These are phyloP conservation scores for Globisporangium iwayamae DNA, from an alignment of 352 stramenopile species.

Conservation along the genomic window DNA sequence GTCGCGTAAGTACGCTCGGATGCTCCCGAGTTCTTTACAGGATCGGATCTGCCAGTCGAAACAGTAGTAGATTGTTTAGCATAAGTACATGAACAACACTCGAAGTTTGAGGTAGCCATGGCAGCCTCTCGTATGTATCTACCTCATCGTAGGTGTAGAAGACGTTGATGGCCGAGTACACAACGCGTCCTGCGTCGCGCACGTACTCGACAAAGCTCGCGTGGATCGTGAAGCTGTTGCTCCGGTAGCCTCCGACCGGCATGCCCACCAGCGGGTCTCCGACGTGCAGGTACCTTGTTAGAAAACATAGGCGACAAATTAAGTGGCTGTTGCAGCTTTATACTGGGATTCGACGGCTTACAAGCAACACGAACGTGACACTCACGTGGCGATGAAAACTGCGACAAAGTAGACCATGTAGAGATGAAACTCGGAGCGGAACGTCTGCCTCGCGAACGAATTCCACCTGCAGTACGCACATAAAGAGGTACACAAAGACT, in stretches of 20 bases:
- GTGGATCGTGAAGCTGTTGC: slow-evolving; percentile 41
- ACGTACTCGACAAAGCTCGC: slow-evolving; percentile 48
- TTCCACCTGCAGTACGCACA: slow-evolving; percentile 45
- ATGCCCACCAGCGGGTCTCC: slow-evolving; percentile 70
- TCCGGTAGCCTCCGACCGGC: slow-evolving; percentile 66
- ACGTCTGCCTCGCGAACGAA: slow-evolving; percentile 62
- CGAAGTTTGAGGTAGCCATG: background rate
- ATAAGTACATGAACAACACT: background rate
- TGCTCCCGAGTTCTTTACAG: slow-evolving; percentile 47
- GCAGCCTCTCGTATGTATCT: background rate
- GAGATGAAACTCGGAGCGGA: slow-evolving; percentile 70
- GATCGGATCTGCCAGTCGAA: slow-evolving; percentile 24
- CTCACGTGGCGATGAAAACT: slow-evolving; percentile 71
- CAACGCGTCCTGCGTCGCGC: slow-evolving; percentile 42
- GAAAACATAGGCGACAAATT: background rate
- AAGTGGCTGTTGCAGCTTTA: background rate
- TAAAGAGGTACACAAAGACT: background rate
- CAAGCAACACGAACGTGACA: background rate
- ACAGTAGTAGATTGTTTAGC: no score
- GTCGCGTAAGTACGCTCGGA: slow-evolving; percentile 61
- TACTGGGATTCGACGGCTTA: background rate
- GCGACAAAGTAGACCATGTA: slow-evolving; percentile 77
- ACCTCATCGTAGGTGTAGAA: slow-evolving; percentile 72
- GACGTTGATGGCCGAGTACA: slow-evolving; percentile 66
- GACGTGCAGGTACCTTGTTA: slow-evolving; percentile 63